These are phyloP conservation scores for Alternaria infectoria DNA, from an alignment of 2,329 filamentous ascomycete species.

Conservation along the genomic window DNA sequence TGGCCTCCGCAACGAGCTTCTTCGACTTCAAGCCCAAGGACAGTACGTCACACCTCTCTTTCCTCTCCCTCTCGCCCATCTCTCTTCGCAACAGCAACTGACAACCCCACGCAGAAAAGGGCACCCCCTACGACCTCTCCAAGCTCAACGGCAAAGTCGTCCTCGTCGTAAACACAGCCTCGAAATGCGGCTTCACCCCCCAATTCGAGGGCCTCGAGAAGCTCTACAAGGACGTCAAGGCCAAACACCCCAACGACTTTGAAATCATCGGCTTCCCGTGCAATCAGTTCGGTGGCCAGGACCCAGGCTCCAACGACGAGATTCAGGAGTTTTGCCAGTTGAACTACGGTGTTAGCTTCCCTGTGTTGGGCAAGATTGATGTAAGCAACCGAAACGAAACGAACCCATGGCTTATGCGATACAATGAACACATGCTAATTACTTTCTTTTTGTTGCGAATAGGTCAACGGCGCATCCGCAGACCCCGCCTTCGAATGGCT, in stretches of 20 bases:
- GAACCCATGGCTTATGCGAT: not conserved
- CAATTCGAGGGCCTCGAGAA: slow-evolving; percentile 91
- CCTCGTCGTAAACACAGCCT: slow-evolving; percentile 95
- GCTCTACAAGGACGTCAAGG: slow-evolving; percentile 79
- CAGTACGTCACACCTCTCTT: slow-evolving; percentile 62
- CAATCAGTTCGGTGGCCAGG: slow-evolving; percentile 95
- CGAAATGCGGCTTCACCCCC: slow-evolving; percentile 98
- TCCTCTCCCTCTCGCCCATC: not conserved
- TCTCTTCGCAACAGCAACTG: not conserved
- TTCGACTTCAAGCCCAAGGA: slow-evolving; percentile 86
- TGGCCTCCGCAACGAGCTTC: slow-evolving; percentile 74
- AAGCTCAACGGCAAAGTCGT: slow-evolving; percentile 90
- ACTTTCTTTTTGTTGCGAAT: not conserved
- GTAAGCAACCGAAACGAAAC: slow-evolving; percentile 55
- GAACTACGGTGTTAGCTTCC: slow-evolving; percentile 94
- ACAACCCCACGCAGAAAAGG: slow-evolving; percentile 66
- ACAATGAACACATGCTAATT: not conserved
- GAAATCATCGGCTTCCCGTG: slow-evolving; percentile 94
- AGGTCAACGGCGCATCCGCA: slow-evolving; percentile 76
- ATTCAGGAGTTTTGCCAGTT: slow-evolving; percentile 77
- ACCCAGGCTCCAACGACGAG: slow-evolving; percentile 75
- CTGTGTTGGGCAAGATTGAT: slow-evolving; percentile 88
- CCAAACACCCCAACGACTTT: slow-evolving; percentile 76
- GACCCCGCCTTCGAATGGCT: slow-evolving; percentile 80
- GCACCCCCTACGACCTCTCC: slow-evolving; percentile 71